A percentile compares a stretch with the other conserved stretches of the same genome.
Conservation (phyloP, 2,329 filamentous ascomycete species). For the Verticillium albo-atrum region DNA sequence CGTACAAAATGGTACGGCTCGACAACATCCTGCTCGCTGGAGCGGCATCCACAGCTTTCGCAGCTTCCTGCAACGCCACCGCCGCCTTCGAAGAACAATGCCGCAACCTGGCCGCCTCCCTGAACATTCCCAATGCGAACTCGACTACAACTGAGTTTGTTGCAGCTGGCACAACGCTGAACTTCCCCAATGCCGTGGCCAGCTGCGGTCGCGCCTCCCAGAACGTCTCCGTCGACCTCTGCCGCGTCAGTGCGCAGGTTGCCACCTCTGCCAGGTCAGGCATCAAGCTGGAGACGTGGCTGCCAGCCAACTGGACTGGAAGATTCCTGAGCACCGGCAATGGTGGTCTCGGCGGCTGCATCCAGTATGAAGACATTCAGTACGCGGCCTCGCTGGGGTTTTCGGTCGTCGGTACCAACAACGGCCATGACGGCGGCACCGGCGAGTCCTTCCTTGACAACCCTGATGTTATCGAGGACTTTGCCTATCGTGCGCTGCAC, state of each 20-base stretch:
- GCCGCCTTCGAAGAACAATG: conserved; percentile 8
- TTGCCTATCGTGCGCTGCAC: conserved; percentile 30
- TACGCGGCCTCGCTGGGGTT: conserved; percentile 38
- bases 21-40: background rate
- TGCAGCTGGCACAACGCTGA: conserved; percentile 31
- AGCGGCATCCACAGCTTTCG: background rate
- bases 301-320: conserved; percentile 38
- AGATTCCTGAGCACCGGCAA: conserved; percentile 44
- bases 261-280: conserved; percentile 34
- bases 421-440: conserved; percentile 40
- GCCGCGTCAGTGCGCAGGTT: conserved; percentile 21
- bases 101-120: conserved; percentile 18
- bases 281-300: conserved; percentile 41
- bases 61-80: background rate
- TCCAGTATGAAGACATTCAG: conserved; percentile 36
- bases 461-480: conserved; percentile 31
- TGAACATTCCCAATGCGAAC: conserved; percentile 23
- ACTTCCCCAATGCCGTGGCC: conserved; percentile 28
- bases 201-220: conserved; percentile 25
- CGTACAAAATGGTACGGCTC: background rate
- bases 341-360: conserved; percentile 41
- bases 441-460: conserved; percentile 27
- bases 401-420: conserved; percentile 41
- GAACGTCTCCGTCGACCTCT: conserved; percentile 17
- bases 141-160: conserved; percentile 17